Conservation (phyloP, 2,329 filamentous ascomycete genomes). For the Ophiognomonia clavigignenti-juglandacearum region DNA sequence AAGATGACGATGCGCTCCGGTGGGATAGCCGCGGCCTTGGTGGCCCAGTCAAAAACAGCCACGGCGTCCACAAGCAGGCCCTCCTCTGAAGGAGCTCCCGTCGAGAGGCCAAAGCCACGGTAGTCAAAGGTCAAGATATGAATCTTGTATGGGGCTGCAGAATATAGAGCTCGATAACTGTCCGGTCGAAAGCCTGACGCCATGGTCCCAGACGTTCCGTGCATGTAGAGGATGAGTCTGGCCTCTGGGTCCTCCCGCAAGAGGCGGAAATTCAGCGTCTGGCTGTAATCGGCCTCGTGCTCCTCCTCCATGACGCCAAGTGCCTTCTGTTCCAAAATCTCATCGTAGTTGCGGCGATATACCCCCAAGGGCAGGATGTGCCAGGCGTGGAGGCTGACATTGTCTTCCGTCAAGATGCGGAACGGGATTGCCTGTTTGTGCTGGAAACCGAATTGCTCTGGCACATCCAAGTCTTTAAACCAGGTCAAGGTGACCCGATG, state of each 20-base stretch:
- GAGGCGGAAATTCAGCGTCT: conserved; percentile 34
- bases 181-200: conserved; percentile 49
- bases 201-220: conserved; percentile 53
- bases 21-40: conserved; percentile 45
- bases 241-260: conserved; percentile 40
- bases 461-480: conserved; percentile 57
- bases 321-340: conserved; percentile 33
- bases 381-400: conserved; percentile 67
- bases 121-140: conserved; percentile 59
- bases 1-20: conserved; percentile 53
- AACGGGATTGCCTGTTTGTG: conserved; percentile 71
- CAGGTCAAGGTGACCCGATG: conserved; percentile 49
- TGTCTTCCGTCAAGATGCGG: conserved; percentile 58
- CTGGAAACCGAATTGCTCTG: conserved; percentile 67
- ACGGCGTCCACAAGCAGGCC: conserved; percentile 51
- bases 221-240: conserved; percentile 43
- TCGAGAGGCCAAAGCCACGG: conserved; percentile 52
- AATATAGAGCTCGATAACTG: conserved; percentile 53
- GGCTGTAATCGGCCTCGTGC: conserved; percentile 29
- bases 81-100: conserved; percentile 47
- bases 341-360: conserved; percentile 55
- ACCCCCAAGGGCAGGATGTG: conserved; percentile 67
- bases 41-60: conserved; percentile 48
- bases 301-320: conserved; percentile 21
- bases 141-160: conserved; percentile 43